Evolutionary conservation across 1,284 basidiomycete species (phyloP), one percentile per base, ranked within the genome.

Genomic region (Xerocomus amazonicus): DNA sequence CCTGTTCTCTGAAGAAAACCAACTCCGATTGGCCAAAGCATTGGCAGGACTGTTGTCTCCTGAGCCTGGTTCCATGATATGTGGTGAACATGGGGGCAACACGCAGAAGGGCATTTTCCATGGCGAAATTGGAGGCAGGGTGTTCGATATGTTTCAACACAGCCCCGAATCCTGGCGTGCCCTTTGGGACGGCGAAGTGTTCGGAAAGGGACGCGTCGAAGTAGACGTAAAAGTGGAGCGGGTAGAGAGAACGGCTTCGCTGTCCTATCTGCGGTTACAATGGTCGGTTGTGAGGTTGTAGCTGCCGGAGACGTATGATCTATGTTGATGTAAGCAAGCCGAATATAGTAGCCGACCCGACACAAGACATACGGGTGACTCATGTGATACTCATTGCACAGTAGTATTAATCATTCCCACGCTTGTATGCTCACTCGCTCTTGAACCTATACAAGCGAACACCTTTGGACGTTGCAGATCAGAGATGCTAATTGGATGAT

Each of bases 1-100:
- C 48, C 47, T 74, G 0, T 74, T 74, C 48, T 54, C 56, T 1
- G 60, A 73, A 45, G 67, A 61, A 9, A 51, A 65, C 10, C 70
- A 74, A 37, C 41, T 56, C 5, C 45, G 54, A n/a, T 50, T 70
- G 35, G 73, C 69, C 3, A 55, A 50, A 23, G 59, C 57, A 3
- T 45, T 73, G 7, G 67, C 62, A 1, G 59, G 66, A 4, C 53
- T 75, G 3, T 57, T 76, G 38, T 62, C 63, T 16, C 54, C 55
- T 7, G 40, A 53, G n/a, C 57, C 60, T n/a, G 71, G 68, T 4
- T 64, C 67, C 5, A 59, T 62, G 34, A 62, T 73, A 47, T 65
- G 61, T 2, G 62, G 65, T 23, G 43, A 51, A 38, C 66, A 68
- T 9, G 14, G 3, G 1, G 62, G 53, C 4, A 45, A 41, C 17